phyloP scores from a whole-genome alignment of 164 flowering plant genomes.

The Tetrastigma voinierianum region DNA sequence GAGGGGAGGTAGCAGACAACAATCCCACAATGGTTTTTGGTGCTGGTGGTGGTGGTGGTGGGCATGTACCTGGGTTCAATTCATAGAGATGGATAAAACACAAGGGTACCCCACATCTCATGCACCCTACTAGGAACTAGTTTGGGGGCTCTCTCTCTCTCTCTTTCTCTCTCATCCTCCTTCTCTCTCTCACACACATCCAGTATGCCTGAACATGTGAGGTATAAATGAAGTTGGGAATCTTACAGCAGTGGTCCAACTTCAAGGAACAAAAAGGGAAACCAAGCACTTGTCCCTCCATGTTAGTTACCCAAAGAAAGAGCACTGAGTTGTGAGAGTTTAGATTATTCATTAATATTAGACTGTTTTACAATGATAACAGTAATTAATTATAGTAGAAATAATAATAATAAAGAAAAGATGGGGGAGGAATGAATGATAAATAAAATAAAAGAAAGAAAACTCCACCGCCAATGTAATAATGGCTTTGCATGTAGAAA shows the following conservation, averaged over 20 bases:
- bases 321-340: background rate
- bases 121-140: too few species aligned
- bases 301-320: background rate
- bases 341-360: too few species aligned
- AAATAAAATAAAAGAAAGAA: background rate
- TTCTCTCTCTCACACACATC: background rate
- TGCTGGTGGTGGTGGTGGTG: too few species aligned
- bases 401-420: too few species aligned
- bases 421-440: too few species aligned
- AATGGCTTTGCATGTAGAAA: constrained; percentile 1
- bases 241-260: constrained; percentile 1
- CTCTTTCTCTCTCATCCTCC: background rate
- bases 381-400: too few species aligned
- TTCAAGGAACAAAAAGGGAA: background rate
- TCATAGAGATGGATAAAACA: too few species aligned
- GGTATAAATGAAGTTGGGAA: constrained; percentile 2
- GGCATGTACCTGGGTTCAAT: too few species aligned
- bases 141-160: background rate
- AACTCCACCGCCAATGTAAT: background rate
- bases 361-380: too few species aligned
- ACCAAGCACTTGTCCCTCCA: background rate
- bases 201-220: background rate
- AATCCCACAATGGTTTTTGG: too few species aligned
- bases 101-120: too few species aligned
- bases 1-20: too few species aligned